Base-by-base conservation (phyloP, 177 flowering plant species). In the Vitis hybrid region DNA sequence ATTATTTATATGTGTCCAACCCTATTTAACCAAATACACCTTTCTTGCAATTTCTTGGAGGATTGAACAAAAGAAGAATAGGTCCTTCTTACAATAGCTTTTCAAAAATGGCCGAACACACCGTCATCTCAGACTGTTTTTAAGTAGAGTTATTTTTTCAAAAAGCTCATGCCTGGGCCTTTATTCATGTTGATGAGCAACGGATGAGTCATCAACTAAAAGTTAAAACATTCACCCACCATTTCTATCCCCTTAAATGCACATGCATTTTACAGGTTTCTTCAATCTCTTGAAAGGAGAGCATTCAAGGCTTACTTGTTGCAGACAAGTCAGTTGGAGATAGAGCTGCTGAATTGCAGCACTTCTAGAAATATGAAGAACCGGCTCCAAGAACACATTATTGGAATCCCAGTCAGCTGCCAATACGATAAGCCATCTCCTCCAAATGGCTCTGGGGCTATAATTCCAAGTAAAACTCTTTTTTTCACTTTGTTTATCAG, bases 151-250 rank as follows among this genome's bases (percentile, higher is more conserved):
- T 35, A 30, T 30, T 50, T 9, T 63, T 58, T 35, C 41, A 35
- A 14, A 4, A 14, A 61, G 64, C 21, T 62, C 49, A 53, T 67
- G 46, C 2, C n/a, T 51, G 10, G 51, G 21, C 52, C 71, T 65
- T 56, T 74, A 21, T 64, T 13, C 35, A 55, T 49, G 14, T 51
- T 69, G 79, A 70, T 83, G 83, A 78, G 66, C 71, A 59, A 69
- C 12, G 2, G 58, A 69, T 83, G 88, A 85, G 71, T 85, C 81
- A 66, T 61, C 61, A 77, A 69, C 50, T 17, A 49, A 48, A 73
- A 69, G 52, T 64, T 32, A 52, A 52, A 73, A 69, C 61, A 65
- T 49, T 68, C 71, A 24, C 2, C 66, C 20, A 27, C 71, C 72
- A 71, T 65, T 49, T 75, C n/a, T 60, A 32, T 69, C 71, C 76